Conservation (phyloP, 495 filamentous ascomycete genomes). For the Baudoinia panamericana region DNA sequence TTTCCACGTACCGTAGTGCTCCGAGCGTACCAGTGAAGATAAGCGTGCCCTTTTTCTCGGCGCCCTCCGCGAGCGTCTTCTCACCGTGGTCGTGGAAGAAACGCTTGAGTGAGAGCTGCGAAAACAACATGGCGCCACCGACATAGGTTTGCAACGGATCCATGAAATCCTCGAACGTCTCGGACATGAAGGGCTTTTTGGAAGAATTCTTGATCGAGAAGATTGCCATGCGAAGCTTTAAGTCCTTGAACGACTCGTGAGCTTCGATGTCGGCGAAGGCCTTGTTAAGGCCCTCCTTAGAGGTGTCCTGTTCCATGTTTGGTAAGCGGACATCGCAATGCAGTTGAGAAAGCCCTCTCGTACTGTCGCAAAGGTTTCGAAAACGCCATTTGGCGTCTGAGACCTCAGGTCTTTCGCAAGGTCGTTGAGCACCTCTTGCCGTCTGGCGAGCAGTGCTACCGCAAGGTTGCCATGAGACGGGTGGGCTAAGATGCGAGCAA, state of each 20-base stretch:
- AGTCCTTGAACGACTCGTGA: constrained; percentile 30
- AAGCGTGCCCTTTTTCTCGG: constrained; percentile 35
- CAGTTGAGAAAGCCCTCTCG: too few species aligned
- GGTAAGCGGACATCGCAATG: too few species aligned
- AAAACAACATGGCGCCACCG: constrained; percentile 37
- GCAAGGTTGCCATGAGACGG: constrained; percentile 37
- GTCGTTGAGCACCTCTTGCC: constrained; percentile 29
- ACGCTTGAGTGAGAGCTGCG: constrained; percentile 32
- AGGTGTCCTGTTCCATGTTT: too few species aligned
- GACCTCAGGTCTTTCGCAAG: constrained; percentile 26
- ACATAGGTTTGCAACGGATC: constrained; percentile 32
- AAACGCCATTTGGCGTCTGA: constrained; percentile 27
- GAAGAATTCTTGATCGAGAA: constrained; percentile 36
- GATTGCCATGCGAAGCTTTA: constrained; percentile 34
- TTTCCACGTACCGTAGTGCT: constrained; percentile 32
- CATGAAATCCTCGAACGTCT: constrained; percentile 34
- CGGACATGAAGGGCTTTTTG: constrained; percentile 37
- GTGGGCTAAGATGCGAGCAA: constrained; percentile 35
- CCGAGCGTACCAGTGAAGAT: constrained; percentile 39
- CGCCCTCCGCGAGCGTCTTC: constrained; percentile 26
- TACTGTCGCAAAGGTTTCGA: constrained; percentile 38
- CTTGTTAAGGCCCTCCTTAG: constrained; percentile 26
- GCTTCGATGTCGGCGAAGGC: constrained; percentile 33
- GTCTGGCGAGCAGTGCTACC: constrained; percentile 36
- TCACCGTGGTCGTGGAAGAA: constrained; percentile 36